These are phyloP conservation scores for Parathielavia appendiculata DNA, from an alignment of 495 filamentous ascomycete species.

Conservation along the genomic window DNA sequence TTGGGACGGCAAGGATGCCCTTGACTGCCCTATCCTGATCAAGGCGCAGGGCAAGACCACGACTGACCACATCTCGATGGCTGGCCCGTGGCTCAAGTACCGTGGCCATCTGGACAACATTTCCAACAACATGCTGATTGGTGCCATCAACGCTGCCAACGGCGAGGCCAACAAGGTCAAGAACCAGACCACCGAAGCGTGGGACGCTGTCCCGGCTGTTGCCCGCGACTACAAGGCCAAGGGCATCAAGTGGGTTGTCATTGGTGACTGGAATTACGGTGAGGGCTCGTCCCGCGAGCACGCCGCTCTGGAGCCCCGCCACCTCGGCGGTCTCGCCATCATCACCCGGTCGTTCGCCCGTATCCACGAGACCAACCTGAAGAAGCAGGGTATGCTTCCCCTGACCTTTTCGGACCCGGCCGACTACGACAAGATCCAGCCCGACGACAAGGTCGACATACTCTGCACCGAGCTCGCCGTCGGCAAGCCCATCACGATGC, in stretches of 20 bases:
- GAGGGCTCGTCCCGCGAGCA: conserved; percentile 97
- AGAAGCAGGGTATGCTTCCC: conserved; percentile 99
- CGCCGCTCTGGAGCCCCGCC: conserved; percentile 93
- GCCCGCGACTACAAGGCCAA: conserved; percentile 98
- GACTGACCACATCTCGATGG: conserved; percentile 99
- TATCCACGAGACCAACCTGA: conserved; percentile 99
- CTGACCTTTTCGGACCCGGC: conserved; percentile 90
- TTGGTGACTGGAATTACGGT: conserved; percentile 99
- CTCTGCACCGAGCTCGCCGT: conserved; percentile 86
- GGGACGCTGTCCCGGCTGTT: conserved; percentile 83
- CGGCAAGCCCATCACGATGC: conserved; percentile 89
- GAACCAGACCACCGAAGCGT: conserved; percentile 79
- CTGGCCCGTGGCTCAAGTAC: conserved; percentile 99
- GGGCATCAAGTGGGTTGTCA: conserved; percentile 92
- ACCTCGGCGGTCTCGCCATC: conserved; percentile 95
- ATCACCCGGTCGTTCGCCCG: conserved; percentile 94
- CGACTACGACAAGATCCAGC: conserved; percentile 96
- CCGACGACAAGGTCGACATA: conserved; percentile 86
- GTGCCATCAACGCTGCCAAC: conserved; percentile 92
- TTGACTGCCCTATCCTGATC: conserved; percentile 88
- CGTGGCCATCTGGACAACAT: conserved; percentile 99
- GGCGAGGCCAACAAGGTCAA: conserved; percentile 97
- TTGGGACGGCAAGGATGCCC: conserved; percentile 94
- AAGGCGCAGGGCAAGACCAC: conserved; percentile 98
- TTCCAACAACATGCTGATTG: conserved; percentile 99